A percentile compares a stretch with the other conserved stretches of the same genome.
Evolutionary conservation across 768 basidiomycete species (phyloP).

Genomic region (Lentinula aciculospora): DNA sequence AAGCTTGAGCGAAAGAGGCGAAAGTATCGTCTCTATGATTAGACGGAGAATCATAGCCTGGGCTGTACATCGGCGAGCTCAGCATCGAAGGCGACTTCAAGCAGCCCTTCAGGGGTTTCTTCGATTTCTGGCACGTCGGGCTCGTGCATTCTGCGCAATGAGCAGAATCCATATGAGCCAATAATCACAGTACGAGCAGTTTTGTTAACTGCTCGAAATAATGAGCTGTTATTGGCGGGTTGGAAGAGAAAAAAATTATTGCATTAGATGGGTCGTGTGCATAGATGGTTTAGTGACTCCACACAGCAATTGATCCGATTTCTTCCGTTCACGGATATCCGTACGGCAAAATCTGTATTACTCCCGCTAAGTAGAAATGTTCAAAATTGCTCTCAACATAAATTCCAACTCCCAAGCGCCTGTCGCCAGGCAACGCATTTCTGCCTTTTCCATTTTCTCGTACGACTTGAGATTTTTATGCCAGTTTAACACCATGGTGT

Average conservation of each 20-base stretch:
- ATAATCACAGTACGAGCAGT: not conserved
- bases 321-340: not conserved
- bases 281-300: not conserved
- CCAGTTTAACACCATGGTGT: too few species aligned
- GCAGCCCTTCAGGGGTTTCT: conserved; percentile 8
- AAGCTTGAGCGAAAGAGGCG: conserved; percentile 4
- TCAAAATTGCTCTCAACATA: too few species aligned
- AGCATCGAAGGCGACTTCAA: not conserved
- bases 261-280: not conserved
- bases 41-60: not conserved
- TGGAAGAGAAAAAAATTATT: not conserved
- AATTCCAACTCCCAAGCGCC: too few species aligned
- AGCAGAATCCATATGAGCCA: not conserved
- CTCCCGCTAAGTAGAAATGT: too few species aligned
- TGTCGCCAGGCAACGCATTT: too few species aligned
- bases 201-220: not conserved
- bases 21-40: not conserved
- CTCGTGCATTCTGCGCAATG: not conserved
- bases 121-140: not conserved
- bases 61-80: conserved; percentile 5
- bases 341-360: too few species aligned
- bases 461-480: too few species aligned
- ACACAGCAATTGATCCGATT: not conserved
- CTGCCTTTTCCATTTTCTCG: too few species aligned
- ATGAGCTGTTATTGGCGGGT: not conserved